A percentile compares a stretch with the other conserved stretches of the same genome.
Evolutionary conservation across 768 basidiomycete species (phyloP).

Genomic region (Termitomyces heimii): DNA sequence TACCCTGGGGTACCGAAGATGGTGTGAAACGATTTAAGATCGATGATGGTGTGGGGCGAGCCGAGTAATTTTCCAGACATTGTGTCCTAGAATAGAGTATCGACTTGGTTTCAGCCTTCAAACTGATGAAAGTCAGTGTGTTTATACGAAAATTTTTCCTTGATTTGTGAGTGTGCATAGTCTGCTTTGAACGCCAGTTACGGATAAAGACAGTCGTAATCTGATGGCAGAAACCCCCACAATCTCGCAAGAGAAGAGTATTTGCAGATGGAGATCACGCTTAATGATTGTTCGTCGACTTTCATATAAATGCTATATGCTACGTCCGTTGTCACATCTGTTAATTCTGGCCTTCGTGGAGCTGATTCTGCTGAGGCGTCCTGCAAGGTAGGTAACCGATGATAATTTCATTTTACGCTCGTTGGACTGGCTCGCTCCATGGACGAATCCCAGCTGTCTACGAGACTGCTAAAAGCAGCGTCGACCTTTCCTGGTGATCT

Average conservation of each 20-base stretch:
- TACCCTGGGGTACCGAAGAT: slow-evolving; percentile 68
- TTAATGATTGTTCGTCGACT: neutral
- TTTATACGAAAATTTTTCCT: too few species aligned
- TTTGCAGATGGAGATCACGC: neutral
- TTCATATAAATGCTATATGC: neutral
- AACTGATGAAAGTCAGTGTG: too few species aligned
- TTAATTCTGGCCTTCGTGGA: neutral
- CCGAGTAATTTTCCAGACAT: neutral
- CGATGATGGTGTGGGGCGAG: slow-evolving; percentile 22
- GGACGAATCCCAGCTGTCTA: neutral
- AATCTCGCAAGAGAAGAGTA: too few species aligned
- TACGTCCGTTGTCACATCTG: neutral
- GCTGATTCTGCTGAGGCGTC: neutral
- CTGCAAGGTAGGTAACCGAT: neutral
- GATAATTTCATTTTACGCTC: neutral
- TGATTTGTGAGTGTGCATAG: too few species aligned
- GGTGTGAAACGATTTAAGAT: slow-evolving; percentile 37
- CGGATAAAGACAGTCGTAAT: too few species aligned
- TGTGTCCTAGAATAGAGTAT: neutral
- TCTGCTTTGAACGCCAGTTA: too few species aligned
- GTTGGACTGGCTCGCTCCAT: neutral
- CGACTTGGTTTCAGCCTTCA: too few species aligned
- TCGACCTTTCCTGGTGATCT: too few species aligned
- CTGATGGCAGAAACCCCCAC: too few species aligned
- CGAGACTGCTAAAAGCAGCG: neutral